Conservation (phyloP, 805 yeast genomes). For the Zygoascus tannicola region DNA sequence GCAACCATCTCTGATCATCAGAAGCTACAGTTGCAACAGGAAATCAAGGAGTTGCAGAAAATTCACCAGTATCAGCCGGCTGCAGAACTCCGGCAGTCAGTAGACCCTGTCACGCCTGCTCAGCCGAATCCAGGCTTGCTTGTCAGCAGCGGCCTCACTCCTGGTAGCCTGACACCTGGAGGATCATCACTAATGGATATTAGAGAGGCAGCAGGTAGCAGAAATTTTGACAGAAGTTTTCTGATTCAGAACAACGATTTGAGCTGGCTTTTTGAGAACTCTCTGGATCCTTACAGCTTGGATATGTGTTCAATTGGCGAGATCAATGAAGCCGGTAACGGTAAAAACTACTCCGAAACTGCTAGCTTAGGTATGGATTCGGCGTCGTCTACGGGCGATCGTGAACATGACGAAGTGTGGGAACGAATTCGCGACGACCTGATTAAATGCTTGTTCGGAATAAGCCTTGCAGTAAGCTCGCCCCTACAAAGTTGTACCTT, state of each 20-base stretch:
- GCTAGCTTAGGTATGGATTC: slow-evolving; percentile 6
- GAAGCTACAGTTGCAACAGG: slow-evolving; percentile 33
- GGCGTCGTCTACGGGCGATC: not conserved
- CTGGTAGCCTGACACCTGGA: not conserved
- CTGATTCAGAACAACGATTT: slow-evolving; percentile 19
- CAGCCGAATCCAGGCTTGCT: not conserved
- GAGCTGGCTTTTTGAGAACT: slow-evolving; percentile 21
- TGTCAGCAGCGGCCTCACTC: not conserved
- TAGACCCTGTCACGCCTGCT: not conserved
- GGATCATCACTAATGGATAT: not conserved
- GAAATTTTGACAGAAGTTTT: not conserved
- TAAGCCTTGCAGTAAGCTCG: slow-evolving; percentile 11
- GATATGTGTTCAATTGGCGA: not conserved
- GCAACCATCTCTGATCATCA: slow-evolving; percentile 13
- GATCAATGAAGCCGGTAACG: not conserved
- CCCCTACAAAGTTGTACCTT: slow-evolving; percentile 14
- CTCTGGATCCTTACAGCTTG: slow-evolving; percentile 4
- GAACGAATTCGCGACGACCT: slow-evolving; percentile 10
- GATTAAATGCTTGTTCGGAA: slow-evolving; percentile 17
- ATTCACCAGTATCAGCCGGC: too few relatives aligned
- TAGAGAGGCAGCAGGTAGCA: not conserved
- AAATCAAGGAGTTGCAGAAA: slow-evolving; percentile 29
- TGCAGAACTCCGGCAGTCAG: not conserved
- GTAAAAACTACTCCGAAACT: not conserved
- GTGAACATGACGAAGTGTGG: slow-evolving; percentile 8